phyloP scores from a whole-genome alignment of 306 rosid species.

The Prunus mume region DNA sequence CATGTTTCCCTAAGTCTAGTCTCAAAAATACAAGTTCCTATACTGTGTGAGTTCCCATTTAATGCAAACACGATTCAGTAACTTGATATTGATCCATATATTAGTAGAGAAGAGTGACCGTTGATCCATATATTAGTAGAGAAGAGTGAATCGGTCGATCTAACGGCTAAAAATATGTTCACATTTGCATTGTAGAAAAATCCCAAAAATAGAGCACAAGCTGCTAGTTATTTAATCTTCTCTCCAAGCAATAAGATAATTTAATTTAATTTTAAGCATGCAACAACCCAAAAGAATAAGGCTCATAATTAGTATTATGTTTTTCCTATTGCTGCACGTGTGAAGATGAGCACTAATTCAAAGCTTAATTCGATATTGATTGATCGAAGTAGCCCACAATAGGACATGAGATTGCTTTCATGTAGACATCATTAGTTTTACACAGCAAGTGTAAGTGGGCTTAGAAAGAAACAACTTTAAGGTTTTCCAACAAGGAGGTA shows the following conservation, averaged over 20 bases:
- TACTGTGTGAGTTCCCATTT: neutral
- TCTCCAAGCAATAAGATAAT: neutral
- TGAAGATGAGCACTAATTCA: neutral
- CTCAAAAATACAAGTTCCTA: neutral
- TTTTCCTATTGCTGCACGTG: neutral
- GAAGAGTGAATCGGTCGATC: neutral
- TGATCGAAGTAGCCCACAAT: constrained; percentile 11
- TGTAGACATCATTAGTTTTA: constrained; percentile 31
- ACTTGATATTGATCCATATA: neutral
- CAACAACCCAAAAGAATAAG: neutral
- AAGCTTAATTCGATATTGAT: constrained; percentile 1
- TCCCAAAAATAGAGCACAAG: neutral
- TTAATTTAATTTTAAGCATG: neutral
- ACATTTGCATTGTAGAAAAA: neutral
- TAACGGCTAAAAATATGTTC: neutral
- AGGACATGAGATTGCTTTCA: constrained; percentile 34
- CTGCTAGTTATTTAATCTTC: neutral
- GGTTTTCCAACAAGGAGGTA: constrained; percentile 23
- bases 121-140: neutral
- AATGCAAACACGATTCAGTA: neutral
- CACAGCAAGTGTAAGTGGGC: constrained; percentile 12
- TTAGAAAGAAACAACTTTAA: constrained; percentile 22
- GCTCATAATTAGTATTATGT: neutral
- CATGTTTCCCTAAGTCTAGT: too few relatives aligned
- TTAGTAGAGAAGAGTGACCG: neutral